Percentiles rank a stretch among this genome's conserved stretches.
phyloP scores from a whole-genome alignment of 192 early-diverging fungal species.

The Entomortierella lignicola region DNA sequence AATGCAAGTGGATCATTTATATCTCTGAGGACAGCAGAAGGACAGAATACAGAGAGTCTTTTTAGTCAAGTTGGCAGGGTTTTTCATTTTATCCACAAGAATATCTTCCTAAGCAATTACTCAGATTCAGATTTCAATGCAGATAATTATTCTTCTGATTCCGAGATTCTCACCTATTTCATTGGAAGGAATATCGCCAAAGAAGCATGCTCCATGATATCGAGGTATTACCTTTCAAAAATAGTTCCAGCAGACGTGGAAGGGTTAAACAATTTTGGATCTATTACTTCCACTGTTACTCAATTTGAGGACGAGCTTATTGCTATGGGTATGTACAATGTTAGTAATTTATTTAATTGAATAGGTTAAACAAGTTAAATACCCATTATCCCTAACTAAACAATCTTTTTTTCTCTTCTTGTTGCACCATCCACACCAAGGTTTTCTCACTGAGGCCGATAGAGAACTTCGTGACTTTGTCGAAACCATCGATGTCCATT shows the following conservation, averaged over 20 bases:
- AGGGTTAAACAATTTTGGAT: constrained; percentile 32
- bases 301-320: constrained; percentile 55
- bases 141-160: constrained; percentile 21
- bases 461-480: constrained; percentile 55
- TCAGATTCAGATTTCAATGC: constrained; percentile 32
- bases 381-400: no score
- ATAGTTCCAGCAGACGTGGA: constrained; percentile 36
- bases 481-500: constrained; percentile 59
- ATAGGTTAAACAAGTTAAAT: no score
- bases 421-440: no score
- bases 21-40: neutral
- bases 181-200: constrained; percentile 38
- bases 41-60: constrained; percentile 11
- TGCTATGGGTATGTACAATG: constrained; percentile 34
- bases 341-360: neutral
- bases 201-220: constrained; percentile 38
- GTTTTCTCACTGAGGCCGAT: constrained; percentile 39
- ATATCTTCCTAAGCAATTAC: constrained; percentile 28
- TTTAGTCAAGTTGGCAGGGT: constrained; percentile 24
- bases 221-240: constrained; percentile 34
- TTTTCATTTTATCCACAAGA: constrained; percentile 23
- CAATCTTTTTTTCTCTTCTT: no score
- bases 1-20: constrained; percentile 11
- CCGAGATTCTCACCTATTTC: constrained; percentile 27
- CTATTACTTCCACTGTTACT: constrained; percentile 26